Conservation (phyloP, 23 red algal species). For the Cyanidiococcus yangmingshanensis region DNA sequence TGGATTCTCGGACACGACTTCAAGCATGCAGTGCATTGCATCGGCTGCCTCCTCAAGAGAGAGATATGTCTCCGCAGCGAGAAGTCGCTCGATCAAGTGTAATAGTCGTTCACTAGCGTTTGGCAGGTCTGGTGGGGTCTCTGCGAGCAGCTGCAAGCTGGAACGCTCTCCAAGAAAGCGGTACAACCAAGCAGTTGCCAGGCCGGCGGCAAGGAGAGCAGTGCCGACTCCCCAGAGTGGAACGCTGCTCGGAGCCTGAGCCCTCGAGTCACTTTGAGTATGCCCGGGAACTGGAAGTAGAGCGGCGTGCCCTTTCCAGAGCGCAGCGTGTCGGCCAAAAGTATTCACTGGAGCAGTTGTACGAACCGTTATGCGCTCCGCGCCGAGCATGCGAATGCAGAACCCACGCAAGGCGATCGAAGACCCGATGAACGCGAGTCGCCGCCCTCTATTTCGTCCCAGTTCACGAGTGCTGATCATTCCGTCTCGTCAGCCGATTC, state of each 20-base stretch:
- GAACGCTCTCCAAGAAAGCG: background rate
- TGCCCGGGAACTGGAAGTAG: too few species aligned
- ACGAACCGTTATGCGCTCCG: too few species aligned
- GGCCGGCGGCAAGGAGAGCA: background rate
- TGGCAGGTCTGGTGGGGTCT: background rate
- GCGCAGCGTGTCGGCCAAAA: too few species aligned
- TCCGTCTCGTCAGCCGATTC: too few species aligned
- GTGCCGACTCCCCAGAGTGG: background rate
- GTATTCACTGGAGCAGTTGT: too few species aligned
- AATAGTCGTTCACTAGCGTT: background rate
- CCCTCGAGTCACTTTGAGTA: too few species aligned
- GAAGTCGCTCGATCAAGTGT: background rate
- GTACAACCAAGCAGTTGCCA: background rate
- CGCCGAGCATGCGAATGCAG: too few species aligned
- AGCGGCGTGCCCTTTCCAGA: too few species aligned
- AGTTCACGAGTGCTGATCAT: too few species aligned
- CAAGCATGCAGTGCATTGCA: constrained; percentile 17
- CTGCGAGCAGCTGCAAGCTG: background rate
- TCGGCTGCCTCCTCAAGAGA: background rate
- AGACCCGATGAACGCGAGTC: too few species aligned
- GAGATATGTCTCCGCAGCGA: background rate
- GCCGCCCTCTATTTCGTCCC: too few species aligned
- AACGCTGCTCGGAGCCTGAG: background rate
- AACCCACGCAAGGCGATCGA: too few species aligned
- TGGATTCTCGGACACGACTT: background rate